phyloP scores from a whole-genome alignment of 2,329 filamentous ascomycete species.

The Cercospora zeae-maydis region DNA sequence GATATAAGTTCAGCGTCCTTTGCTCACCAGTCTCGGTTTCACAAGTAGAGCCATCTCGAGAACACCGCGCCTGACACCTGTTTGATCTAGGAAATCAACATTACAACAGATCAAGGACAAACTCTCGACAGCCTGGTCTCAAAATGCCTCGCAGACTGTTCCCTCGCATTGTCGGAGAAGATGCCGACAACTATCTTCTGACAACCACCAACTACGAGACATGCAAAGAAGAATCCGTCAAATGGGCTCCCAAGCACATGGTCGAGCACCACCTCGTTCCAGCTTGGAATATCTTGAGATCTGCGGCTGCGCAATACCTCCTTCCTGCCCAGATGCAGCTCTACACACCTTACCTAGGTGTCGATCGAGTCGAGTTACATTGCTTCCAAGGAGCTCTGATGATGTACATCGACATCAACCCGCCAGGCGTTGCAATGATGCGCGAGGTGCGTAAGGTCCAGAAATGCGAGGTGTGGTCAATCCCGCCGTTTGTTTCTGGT shows the following conservation, averaged over 20 bases:
- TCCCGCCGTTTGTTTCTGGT: neutral
- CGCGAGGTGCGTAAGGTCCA: neutral
- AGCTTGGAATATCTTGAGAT: neutral
- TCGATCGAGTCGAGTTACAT: conserved; percentile 1
- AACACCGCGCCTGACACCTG: neutral
- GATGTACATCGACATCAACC: conserved; percentile 4
- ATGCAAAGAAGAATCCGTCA: neutral
- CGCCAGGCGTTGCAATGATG: neutral
- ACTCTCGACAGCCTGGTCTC: neutral
- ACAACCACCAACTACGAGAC: neutral
- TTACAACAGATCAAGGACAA: neutral
- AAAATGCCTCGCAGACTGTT: neutral
- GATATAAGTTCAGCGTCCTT: neutral
- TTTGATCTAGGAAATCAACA: neutral
- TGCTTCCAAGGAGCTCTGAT: neutral
- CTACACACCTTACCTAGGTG: neutral
- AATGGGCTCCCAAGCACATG: neutral
- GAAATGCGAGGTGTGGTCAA: neutral
- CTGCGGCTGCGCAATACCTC: neutral
- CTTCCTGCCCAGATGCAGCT: neutral
- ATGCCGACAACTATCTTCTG: neutral
- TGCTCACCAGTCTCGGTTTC: neutral
- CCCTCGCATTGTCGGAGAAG: neutral
- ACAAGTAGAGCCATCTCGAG: neutral
- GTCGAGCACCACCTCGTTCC: neutral